A percentile compares a stretch with the other conserved stretches of the same genome.
Conservation (phyloP, 78 protist species). For the Cyanophora paradoxa region DNA sequence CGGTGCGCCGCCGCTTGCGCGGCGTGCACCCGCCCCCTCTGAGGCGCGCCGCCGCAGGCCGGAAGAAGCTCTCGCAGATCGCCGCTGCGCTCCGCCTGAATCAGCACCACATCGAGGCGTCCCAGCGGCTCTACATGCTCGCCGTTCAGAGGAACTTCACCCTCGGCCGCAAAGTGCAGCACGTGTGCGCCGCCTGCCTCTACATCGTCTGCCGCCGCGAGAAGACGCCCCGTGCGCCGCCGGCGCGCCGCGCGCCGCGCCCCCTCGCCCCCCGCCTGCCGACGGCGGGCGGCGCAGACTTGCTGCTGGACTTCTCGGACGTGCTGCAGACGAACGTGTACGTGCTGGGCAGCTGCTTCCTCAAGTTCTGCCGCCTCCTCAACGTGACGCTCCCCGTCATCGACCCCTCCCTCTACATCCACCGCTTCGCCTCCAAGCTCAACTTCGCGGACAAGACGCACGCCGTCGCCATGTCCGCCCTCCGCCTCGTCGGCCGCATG, state of each 20-base stretch:
- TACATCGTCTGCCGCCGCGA: slow-evolving; percentile 78
- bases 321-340: slow-evolving; percentile 61
- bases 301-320: slow-evolving; percentile 84
- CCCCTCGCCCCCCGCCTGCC: neutral
- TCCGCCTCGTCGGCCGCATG: slow-evolving; percentile 79
- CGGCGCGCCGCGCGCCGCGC: neutral
- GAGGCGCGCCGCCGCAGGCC: too few species aligned
- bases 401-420: slow-evolving; percentile 85
- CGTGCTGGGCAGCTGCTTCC: slow-evolving; percentile 57
- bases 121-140: slow-evolving; percentile 23
- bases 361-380: slow-evolving; percentile 49
- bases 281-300: slow-evolving; percentile 42
- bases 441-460: slow-evolving; percentile 66
- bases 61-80: slow-evolving; percentile 18
- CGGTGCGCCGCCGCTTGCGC: too few species aligned
- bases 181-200: slow-evolving; percentile 79
- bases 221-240: neutral
- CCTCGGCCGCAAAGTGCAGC: slow-evolving; percentile 37
- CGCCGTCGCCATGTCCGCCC: slow-evolving; percentile 59
- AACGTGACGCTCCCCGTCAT: slow-evolving; percentile 44
- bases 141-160: slow-evolving; percentile 49
- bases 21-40: too few species aligned
- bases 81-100: slow-evolving; percentile 11
- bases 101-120: slow-evolving; percentile 37
- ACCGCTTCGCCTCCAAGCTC: slow-evolving; percentile 71